These are phyloP conservation scores for Dactylonectria estremocensis DNA, from an alignment of 2,329 filamentous ascomycete genomes.

Conservation along the genomic window DNA sequence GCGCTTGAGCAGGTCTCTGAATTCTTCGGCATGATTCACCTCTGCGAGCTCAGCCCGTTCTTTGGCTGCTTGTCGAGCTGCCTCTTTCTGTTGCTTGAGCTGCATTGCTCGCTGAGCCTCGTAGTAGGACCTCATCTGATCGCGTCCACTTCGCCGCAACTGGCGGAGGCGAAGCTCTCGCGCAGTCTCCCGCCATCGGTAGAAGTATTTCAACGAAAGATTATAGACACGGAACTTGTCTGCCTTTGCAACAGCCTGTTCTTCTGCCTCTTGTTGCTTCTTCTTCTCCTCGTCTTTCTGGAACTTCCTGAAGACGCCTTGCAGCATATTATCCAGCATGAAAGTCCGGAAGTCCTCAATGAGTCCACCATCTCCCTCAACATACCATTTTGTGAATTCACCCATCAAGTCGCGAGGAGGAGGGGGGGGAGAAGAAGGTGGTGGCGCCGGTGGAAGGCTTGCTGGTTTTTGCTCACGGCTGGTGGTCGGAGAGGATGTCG, in stretches of 20 bases:
- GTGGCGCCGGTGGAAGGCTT: slow-evolving; percentile 20
- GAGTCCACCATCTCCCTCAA: slow-evolving; percentile 67
- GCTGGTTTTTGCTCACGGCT: slow-evolving; percentile 27
- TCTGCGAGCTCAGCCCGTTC: slow-evolving; percentile 46
- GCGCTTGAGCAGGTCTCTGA: slow-evolving; percentile 53
- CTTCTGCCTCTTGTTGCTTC: slow-evolving; percentile 64
- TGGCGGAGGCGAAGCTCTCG: slow-evolving; percentile 64
- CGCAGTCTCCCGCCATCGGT: slow-evolving; percentile 67
- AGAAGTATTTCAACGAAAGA: slow-evolving; percentile 69
- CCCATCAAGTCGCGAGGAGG: slow-evolving; percentile 60
- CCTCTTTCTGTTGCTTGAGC: slow-evolving; percentile 54
- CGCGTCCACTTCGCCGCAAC: slow-evolving; percentile 67
- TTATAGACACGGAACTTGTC: slow-evolving; percentile 65
- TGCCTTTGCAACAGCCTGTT: slow-evolving; percentile 62
- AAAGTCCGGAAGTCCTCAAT: slow-evolving; percentile 66
- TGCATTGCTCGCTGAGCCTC: slow-evolving; percentile 55
- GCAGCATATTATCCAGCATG: slow-evolving; percentile 62
- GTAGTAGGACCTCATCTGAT: slow-evolving; percentile 65
- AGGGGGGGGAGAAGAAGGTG: slow-evolving; percentile 37
- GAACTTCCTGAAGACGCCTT: slow-evolving; percentile 58
- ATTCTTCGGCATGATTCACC: slow-evolving; percentile 54
- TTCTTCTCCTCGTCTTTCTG: slow-evolving; percentile 59
- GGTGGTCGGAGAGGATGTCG: slow-evolving; percentile 15
- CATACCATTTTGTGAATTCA: slow-evolving; percentile 69
- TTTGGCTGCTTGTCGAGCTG: slow-evolving; percentile 46